Conservation (phyloP, 345 rosid genomes). For the Isatis tinctoria region DNA sequence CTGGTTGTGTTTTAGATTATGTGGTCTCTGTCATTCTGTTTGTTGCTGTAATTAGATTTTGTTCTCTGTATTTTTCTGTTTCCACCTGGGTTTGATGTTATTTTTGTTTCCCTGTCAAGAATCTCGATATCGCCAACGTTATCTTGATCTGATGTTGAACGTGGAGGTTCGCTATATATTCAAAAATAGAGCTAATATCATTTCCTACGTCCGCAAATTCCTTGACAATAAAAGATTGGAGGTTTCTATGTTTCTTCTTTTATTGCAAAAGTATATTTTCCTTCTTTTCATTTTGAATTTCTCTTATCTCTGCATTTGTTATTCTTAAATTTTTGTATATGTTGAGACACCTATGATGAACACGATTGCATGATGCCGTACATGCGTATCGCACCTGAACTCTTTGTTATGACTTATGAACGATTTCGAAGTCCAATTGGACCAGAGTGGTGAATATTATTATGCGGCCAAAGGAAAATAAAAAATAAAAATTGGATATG, state of each 20-base stretch:
- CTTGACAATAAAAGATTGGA: slow-evolving; percentile 66
- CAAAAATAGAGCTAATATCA: slow-evolving; percentile 62
- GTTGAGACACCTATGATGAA: slow-evolving; percentile 99
- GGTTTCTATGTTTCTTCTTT: slow-evolving; percentile 38
- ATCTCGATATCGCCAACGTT: slow-evolving; percentile 88
- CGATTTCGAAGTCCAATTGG: too few species aligned
- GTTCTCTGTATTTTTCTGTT: background rate
- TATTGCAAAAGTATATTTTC: background rate
- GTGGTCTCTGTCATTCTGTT: too few species aligned
- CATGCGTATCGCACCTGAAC: slow-evolving; percentile 99
- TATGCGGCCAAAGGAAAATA: too few species aligned
- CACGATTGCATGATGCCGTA: slow-evolving; percentile 88
- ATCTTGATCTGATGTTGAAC: slow-evolving; percentile 86
- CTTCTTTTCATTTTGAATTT: background rate
- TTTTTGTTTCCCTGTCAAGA: slow-evolving; percentile 42
- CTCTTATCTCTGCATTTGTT: background rate
- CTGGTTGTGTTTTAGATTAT: too few species aligned
- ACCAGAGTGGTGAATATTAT: too few species aligned
- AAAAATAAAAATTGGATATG: too few species aligned
- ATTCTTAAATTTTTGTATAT: slow-evolving; percentile 23
- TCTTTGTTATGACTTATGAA: too few species aligned
- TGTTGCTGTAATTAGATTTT: too few species aligned
- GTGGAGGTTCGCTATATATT: slow-evolving; percentile 69
- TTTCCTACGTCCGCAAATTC: slow-evolving; percentile 57
- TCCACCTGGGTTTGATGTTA: background rate